phyloP scores from a whole-genome alignment of 805 yeast species.

The Spathaspora sp. region DNA sequence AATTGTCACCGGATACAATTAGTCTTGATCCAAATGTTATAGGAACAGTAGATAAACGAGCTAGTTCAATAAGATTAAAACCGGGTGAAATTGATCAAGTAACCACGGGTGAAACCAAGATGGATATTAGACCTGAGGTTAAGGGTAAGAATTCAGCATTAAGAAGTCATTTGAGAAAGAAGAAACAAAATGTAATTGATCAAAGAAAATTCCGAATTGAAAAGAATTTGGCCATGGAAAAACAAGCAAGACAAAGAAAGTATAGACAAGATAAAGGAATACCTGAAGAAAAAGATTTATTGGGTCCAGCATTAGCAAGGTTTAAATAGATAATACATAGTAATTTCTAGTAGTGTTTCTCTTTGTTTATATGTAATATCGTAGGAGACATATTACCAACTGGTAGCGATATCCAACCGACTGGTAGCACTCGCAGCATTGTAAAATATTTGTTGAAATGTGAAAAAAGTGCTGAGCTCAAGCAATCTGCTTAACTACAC shows the following conservation, averaged over 20 bases:
- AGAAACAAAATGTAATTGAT: conserved; percentile 79
- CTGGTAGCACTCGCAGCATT: not conserved
- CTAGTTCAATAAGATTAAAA: conserved; percentile 58
- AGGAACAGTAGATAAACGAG: conserved; percentile 77
- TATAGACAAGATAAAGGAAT: conserved; percentile 42
- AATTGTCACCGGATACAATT: conserved; percentile 89
- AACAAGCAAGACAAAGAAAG: conserved; percentile 58
- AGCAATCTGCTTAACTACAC: not conserved
- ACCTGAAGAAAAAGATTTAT: conserved; percentile 49
- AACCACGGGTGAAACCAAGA: conserved; percentile 39
- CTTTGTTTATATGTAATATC: too few relatives aligned
- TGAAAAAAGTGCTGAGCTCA: not conserved
- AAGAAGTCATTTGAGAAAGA: conserved; percentile 77
- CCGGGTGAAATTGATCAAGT: conserved; percentile 54
- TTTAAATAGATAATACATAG: conserved; percentile 21
- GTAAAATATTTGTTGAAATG: not conserved
- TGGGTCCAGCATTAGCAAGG: conserved; percentile 49
- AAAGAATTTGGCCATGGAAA: conserved; percentile 69
- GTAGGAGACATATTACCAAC: not conserved
- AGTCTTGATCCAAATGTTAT: conserved; percentile 83
- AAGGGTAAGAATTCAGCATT: conserved; percentile 81
- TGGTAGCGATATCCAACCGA: not conserved
- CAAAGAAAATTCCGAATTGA: conserved; percentile 79
- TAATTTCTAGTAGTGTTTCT: too few relatives aligned
- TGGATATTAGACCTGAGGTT: conserved; percentile 61